Evolutionary conservation across 768 basidiomycete genomes (phyloP), one percentile per base, ranked within the genome.

Genomic region (Daedaleopsis sinensis): DNA sequence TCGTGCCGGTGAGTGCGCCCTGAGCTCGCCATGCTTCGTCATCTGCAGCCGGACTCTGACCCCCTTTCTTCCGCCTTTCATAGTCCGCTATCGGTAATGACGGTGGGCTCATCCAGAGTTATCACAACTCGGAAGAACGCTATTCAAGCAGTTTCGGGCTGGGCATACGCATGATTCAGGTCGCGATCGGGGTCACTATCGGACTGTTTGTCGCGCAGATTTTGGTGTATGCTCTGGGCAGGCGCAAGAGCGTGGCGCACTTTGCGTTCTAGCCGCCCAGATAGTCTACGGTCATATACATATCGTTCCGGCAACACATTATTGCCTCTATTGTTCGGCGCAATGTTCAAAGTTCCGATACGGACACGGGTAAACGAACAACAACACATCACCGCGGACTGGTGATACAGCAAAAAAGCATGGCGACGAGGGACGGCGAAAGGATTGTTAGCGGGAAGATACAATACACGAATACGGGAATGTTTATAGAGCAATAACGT

Each of bases 171-270:
- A 92, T 93, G 90, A 89, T 92, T 52, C 85, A 88, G 58, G 90
- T 94, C 13, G 89, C 91, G 21, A 88, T 90, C 59, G 93, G 93
- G 24, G 90, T 93, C 39, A 93, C 91, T 6, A 87, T 94, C 61
- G 93, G 93, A 3, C 77, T 94, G 56, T 93, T 93, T 71, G 86
- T 87, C 15, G 89, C 90, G 63, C 91, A 93, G 67, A 85, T 91
- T 46, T 69, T 89, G 72, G 89, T 95, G 38, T 93, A 92, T 72
- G 78, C 90, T 13, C 82, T 93, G 67, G 91, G 90, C 23, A 78
- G 83, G 52, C 83, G 84, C 59, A 93, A 91, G 74, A 86, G 86
- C 63, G 86, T 81, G 5, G 88, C 85, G 6, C 82, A 90, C 56
- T 91, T 93, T 66, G 88, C 88, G 9, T 92, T 93, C 71, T 92